Percentiles rank a stretch among this genome's conserved stretches.
Conservation (phyloP, 768 basidiomycete species). For the Tricholoma terreum region DNA sequence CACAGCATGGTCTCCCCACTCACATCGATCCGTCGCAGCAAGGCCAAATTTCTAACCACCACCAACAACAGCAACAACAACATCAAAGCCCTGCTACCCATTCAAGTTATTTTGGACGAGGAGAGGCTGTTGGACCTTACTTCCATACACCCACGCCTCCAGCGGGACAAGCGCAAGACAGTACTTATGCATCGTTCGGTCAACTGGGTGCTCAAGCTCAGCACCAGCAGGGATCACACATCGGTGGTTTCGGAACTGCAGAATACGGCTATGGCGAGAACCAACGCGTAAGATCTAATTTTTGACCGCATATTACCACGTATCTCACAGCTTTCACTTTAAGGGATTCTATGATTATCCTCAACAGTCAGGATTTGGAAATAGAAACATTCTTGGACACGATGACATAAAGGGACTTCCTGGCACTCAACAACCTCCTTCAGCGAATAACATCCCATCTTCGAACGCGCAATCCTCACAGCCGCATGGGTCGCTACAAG, state of each 20-base stretch:
- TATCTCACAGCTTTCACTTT: conserved; percentile 7
- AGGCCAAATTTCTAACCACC: conserved; percentile 30
- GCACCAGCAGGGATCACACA: conserved; percentile 58
- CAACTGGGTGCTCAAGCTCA: conserved; percentile 54
- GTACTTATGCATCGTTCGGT: conserved; percentile 64
- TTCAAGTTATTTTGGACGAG: conserved; percentile 68
- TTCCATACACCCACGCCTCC: conserved; percentile 81
- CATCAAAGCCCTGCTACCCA: conserved; percentile 38
- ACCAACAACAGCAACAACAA: conserved; percentile 38
- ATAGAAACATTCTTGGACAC: conserved; percentile 62
- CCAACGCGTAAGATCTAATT: conserved; percentile 50
- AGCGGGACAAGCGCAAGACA: conserved; percentile 58
- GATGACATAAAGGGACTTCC: conserved; percentile 76
- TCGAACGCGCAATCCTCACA: conserved; percentile 54
- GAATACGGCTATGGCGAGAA: conserved; percentile 71
- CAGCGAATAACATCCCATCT: conserved; percentile 47
- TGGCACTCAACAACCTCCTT: conserved; percentile 54
- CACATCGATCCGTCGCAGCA: conserved; percentile 64
- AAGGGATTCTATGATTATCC: conserved; percentile 78
- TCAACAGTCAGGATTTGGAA: conserved; percentile 62
- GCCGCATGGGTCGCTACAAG: conserved; percentile 49
- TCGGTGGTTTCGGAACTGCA: conserved; percentile 52
- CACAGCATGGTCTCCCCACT: conserved; percentile 62
- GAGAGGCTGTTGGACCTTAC: conserved; percentile 56
- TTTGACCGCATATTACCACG: conserved; percentile 7